Conservation (phyloP, 176 grass and related monocot genomes). For the Alloteropsis semialata region DNA sequence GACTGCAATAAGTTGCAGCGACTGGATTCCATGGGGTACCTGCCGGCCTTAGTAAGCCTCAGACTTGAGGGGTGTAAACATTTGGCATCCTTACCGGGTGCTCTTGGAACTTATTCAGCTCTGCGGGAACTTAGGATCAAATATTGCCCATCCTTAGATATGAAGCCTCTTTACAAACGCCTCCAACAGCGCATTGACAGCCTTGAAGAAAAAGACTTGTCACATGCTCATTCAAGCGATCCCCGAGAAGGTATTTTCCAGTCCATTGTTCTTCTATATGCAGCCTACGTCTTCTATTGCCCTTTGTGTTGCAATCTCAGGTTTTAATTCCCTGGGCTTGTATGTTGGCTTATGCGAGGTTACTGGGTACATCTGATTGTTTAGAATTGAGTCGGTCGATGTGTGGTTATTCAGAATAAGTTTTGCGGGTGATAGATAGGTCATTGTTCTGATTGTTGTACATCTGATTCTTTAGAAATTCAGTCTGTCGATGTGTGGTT, state of each 20-base stretch:
- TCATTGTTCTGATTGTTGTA: too few species aligned
- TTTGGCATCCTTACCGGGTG: background rate
- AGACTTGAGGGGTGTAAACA: background rate
- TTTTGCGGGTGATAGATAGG: too few species aligned
- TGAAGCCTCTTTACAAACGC: background rate
- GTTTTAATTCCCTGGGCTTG: background rate
- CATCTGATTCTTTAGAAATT: too few species aligned
- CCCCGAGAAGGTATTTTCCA: background rate
- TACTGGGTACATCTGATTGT: background rate
- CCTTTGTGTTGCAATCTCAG: background rate
- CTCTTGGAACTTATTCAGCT: background rate
- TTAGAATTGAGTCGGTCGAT: background rate
- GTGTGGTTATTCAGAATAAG: too few species aligned
- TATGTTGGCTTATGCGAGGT: background rate
- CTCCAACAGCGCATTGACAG: background rate
- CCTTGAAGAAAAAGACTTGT: background rate
- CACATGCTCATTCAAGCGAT: background rate
- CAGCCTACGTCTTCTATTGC: background rate
- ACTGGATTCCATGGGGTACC: background rate
- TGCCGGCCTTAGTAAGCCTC: background rate
- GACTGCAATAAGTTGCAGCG: background rate
- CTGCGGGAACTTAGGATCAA: accelerated
- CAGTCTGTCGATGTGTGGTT: too few species aligned
- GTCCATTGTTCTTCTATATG: background rate
- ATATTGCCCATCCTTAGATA: constrained; percentile 1